Base-by-base conservation (phyloP, 148 eudicot species). In the Fagopyrum homotropicum region DNA sequence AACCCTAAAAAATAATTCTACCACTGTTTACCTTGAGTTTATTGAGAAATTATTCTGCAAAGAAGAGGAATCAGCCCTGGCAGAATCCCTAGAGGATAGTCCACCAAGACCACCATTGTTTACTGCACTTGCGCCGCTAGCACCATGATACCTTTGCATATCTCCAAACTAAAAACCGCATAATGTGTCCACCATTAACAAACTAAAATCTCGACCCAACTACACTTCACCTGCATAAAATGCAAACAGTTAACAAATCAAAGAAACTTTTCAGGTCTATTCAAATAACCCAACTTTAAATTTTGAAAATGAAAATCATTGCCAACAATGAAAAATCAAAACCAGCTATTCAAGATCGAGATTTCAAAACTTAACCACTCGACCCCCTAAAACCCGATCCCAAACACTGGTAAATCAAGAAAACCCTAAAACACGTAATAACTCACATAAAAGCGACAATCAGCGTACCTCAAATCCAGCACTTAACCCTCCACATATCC, bases 141-240 rank as follows among this genome's bases (percentile, higher is more conserved):
- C 81, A 89, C 83, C 83, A 86, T 88, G 96, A 92, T 88, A 95
- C 89, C 96, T 88, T 89, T 95, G 99, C 99, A 95, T 95, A 82
- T 90, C 89, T 90, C 88, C 92, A 75, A 88, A 85, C 88, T 88
- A 86, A 81, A 81, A 90, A 88, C 90, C 74, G 92, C 99, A 95
- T 95, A 88, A 86, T 89, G 85, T 86, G 88, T 76, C 85, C 88
- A 86, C 79, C 94, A 88, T 89, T 76, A 80, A 84, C 72, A 40
- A 82, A 63, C 83, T 64, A 82, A 57, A 75, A 79, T 49, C 55
- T 50, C 49, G 4, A 49, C 56, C 43, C 44, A 40, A 30, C n/a
- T 29, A 63, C 4, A 29, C 69, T 63, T 30, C 30, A 29, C 69
- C 69, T 63, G 69, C 12, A 63, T 30, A 63, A 3, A 30, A 66